Evolutionary conservation across 2,329 filamentous ascomycete species (phyloP).

Genomic region (Periglandula ipomoeae): DNA sequence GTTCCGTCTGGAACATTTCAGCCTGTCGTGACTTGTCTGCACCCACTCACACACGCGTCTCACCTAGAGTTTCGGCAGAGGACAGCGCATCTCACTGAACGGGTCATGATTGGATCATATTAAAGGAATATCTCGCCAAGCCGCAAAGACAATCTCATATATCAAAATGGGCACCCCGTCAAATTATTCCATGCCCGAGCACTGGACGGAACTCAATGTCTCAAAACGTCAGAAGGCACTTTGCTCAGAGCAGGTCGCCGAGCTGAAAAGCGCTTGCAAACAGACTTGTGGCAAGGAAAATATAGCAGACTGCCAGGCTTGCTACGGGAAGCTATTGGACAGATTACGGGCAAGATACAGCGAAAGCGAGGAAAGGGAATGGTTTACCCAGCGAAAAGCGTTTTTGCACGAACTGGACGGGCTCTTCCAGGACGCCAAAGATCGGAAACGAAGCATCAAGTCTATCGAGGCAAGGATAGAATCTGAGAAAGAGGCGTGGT

Average conservation of each 20-base stretch:
- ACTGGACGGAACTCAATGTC: conserved; percentile 29
- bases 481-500: conserved; percentile 45
- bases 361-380: conserved; percentile 31
- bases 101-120: background rate
- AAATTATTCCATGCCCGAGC: conserved; percentile 24
- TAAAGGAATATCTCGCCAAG: background rate
- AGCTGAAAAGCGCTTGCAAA: conserved; percentile 33
- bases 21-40: too few species aligned
- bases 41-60: too few species aligned
- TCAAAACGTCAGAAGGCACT: conserved; percentile 22
- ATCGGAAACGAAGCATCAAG: conserved; percentile 31
- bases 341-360: conserved; percentile 30
- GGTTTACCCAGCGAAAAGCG: conserved; percentile 40
- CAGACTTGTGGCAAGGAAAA: conserved; percentile 33
- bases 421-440: conserved; percentile 38
- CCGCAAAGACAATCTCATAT: too few species aligned
- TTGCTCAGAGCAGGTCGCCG: conserved; percentile 32
- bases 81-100: background rate
- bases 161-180: conserved; percentile 16
- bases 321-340: conserved; percentile 38
- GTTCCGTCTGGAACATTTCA: too few species aligned
- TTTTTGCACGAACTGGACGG: conserved; percentile 42
- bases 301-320: conserved; percentile 36
- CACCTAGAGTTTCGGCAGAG: too few species aligned
- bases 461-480: conserved; percentile 40